Conservation (phyloP, 306 rosid species). For the Quercus glauca region DNA sequence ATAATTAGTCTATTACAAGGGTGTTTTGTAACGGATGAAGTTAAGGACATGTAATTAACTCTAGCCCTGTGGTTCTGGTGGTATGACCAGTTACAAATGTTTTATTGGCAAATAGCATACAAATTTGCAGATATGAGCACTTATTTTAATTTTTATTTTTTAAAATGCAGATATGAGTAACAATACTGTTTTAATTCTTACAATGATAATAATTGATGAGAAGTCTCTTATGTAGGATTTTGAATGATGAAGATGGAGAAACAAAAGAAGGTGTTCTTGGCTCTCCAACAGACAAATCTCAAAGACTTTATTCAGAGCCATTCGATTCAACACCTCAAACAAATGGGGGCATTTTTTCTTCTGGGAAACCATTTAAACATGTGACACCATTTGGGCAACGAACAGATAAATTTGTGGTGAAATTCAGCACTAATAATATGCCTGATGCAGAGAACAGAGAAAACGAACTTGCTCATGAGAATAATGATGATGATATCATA, state of each 20-base stretch:
- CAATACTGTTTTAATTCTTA: background rate
- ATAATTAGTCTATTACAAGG: background rate
- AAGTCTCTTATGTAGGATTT: constrained; percentile 47
- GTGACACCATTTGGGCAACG: constrained; percentile 77
- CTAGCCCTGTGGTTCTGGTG: background rate
- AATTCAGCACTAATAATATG: constrained; percentile 47
- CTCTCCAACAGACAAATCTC: constrained; percentile 55
- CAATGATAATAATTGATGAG: constrained; percentile 6
- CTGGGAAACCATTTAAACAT: constrained; percentile 57
- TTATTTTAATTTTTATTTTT: too few species aligned
- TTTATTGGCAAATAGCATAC: background rate
- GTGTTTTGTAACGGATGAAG: background rate
- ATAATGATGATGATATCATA: constrained; percentile 56
- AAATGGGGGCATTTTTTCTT: constrained; percentile 48
- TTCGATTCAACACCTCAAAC: constrained; percentile 52
- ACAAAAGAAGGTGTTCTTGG: constrained; percentile 45
- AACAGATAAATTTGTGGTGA: constrained; percentile 63
- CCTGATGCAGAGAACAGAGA: constrained; percentile 37
- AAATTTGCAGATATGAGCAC: background rate
- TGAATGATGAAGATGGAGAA: constrained; percentile 52
- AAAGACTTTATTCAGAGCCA: constrained; percentile 34
- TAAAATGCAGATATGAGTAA: background rate
- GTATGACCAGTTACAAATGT: background rate
- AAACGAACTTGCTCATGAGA: constrained; percentile 38
- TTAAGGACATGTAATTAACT: constrained; percentile 8